Evolutionary conservation across 768 basidiomycete genomes (phyloP), one percentile per base, ranked within the genome.

Genomic region (Termitomyces sp.): DNA sequence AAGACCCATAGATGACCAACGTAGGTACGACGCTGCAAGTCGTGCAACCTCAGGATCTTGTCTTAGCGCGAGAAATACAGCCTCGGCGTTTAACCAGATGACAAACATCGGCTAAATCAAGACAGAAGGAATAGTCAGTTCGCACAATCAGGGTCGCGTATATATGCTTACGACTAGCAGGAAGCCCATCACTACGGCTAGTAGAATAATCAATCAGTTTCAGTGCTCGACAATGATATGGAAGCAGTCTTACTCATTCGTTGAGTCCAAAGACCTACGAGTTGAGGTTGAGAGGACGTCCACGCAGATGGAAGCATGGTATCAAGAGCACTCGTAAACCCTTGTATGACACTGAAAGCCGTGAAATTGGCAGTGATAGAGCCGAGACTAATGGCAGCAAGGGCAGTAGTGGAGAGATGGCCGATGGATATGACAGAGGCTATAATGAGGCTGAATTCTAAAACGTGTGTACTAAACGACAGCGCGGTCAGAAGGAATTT

Each of bases 261-360:
- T 69, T 95, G 93, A 10, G 88, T 72, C 94, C 94, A 96, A 6
- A 96, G 77, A 5, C 94, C 94, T 12, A 98, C 92, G 12, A 92
- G 78, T 16, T 87, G 74, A 0, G 94, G 96, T 33, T 88, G 85
- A 1, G 85, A 68, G 3, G 93, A 94, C 0, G 97, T 95, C 94
- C 92, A 99, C 18, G 96, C 95, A 41, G 92, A 84, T 0, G 97
- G 96, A 12, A 98, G 83, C 65, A 99, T 81, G 0, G 95, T 95
- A 70, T 99, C 97, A 20, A 99, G 83, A 0, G 92, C 86, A 50
- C 88, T 90, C 12, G 84, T 76, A 55, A 96, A 83, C n/a, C 93
- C 93, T 62, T 89, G 88, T 9, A 94, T 75, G 54, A 96, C 86
- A 61, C 86, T 89, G 63, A 88, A 88, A 2, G 83, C 88, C 1